Evolutionary conservation across 306 rosid species (phyloP), one percentile per base, ranked within the genome.

Genomic region (Gillenia trifoliata): DNA sequence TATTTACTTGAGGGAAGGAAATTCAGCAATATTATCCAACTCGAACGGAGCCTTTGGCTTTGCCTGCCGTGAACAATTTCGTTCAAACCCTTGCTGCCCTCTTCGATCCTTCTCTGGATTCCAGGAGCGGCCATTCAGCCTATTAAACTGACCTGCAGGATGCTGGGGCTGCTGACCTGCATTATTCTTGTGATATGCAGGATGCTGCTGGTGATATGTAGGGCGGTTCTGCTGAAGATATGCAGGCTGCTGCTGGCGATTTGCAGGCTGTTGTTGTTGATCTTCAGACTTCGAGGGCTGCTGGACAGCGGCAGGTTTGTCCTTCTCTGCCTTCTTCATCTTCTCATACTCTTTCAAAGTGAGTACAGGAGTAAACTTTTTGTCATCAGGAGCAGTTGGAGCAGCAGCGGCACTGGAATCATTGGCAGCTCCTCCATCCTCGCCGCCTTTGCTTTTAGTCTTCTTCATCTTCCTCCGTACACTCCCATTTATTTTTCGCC

Each of bases 341-440:
- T 30, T 26, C 41, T 70, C 75, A 12, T 33, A 54, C 25, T 55
- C 75, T 71, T 55, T 54, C 64, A 33, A 54, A 33, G 64, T 71
- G 19, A 9, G 13, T 5, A 13, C 19, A 10, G 19, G 5, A 19
- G 41, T 5, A 20, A 9, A 2, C 47, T 29, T 50, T 1, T 70
- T 30, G 63, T 70, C 4, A 50, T 1, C 30, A 31, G 62, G 45
- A 49, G 12, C 11, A 47, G 17, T 19, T 4, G 41, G 11, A 36
- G 19, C 60, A 45, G 41, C 15, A 28, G 41, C 60, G 47, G 13
- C 13, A 57, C 17, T 11, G 28, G 64, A 23, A 57, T 11, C 17
- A 25, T 26, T 30, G 28, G 43, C 60, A 29, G 28, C 60, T 11
- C 22, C n/a, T n/a, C 15, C 23, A n/a, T 47, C 28, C 5, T 20